phyloP scores from a whole-genome alignment of 176 grass and related monocot genomes.

The Hordeum vulgare region DNA sequence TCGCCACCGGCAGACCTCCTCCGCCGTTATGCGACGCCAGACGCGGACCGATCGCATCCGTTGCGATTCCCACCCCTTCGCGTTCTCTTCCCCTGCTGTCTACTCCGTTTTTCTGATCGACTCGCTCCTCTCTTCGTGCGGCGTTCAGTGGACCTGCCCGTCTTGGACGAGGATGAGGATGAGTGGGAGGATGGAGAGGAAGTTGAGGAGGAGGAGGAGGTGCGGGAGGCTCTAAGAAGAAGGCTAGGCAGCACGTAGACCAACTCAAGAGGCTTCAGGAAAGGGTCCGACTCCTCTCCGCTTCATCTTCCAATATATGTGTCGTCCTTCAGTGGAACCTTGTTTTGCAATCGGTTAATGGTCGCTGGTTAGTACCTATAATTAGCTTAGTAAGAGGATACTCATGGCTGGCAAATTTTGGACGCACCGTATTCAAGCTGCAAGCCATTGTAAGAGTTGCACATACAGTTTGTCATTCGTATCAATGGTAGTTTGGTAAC shows the following conservation, averaged over 20 bases:
- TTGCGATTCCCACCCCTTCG: not conserved
- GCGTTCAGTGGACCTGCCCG: constrained; percentile 25
- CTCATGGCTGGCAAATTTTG: not conserved
- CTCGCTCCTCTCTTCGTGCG: constrained; percentile 12
- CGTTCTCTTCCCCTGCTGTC: not conserved
- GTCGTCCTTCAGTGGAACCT: not conserved
- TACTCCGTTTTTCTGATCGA: not conserved
- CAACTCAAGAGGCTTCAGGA: constrained; percentile 61
- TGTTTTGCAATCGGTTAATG: not conserved
- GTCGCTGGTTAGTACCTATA: not conserved
- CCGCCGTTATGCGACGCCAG: too few species aligned
- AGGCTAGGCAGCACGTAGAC: constrained; percentile 52
- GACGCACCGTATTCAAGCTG: too few species aligned
- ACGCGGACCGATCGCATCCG: too few species aligned
- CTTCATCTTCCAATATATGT: not conserved
- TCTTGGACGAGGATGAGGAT: constrained; percentile 29
- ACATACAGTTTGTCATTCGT: too few species aligned
- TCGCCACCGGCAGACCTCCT: too few species aligned
- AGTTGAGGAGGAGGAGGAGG: not conserved
- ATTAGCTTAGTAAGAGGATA: not conserved
- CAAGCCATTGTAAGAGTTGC: too few species aligned
- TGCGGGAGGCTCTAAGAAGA: constrained; percentile 9
- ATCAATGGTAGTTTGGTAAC: too few species aligned
- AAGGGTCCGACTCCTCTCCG: constrained; percentile 39
- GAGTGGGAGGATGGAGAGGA: constrained; percentile 9